A percentile compares a stretch with the other conserved stretches of the same genome.
Evolutionary conservation across 202 grass and related monocot genomes (phyloP).

Genomic region (Dendrocalamus latiflorus): DNA sequence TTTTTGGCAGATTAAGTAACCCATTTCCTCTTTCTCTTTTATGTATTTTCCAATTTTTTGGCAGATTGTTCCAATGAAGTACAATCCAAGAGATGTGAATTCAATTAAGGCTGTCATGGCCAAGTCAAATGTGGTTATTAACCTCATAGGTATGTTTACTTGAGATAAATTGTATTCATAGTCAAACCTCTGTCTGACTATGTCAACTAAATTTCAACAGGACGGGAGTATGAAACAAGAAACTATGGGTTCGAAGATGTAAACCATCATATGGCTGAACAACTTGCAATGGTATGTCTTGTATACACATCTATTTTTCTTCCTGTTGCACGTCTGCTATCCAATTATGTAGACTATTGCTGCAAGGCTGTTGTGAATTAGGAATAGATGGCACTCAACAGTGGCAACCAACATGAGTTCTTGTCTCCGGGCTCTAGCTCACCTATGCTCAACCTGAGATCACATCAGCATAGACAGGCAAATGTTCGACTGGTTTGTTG

Average conservation of each 20-base stretch:
- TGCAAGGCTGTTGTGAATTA: neutral
- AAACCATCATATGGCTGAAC: constrained; percentile 79
- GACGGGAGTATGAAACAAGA: constrained; percentile 87
- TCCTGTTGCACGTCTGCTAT: neutral
- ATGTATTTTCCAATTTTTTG: no score
- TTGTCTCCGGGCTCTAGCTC: neutral
- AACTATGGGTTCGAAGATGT: constrained; percentile 98
- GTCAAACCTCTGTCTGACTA: no score
- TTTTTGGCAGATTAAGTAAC: no score
- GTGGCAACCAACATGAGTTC: neutral
- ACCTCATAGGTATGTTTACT: no score
- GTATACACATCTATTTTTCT: neutral
- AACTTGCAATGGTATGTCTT: constrained; percentile 76
- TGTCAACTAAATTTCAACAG: constrained; percentile 35
- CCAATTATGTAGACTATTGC: neutral
- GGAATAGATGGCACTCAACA: neutral
- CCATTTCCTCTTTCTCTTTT: no score
- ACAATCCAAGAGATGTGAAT: constrained; percentile 88
- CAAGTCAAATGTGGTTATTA: no score
- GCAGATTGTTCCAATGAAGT: constrained; percentile 94
- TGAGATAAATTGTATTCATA: no score
- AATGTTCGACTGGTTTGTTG: neutral
- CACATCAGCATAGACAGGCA: neutral
- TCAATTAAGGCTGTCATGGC: constrained; percentile 44
- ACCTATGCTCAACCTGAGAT: neutral